These are phyloP conservation scores for Ustilago vetiveriae DNA, from an alignment of 1,284 basidiomycete species.

Conservation along the genomic window DNA sequence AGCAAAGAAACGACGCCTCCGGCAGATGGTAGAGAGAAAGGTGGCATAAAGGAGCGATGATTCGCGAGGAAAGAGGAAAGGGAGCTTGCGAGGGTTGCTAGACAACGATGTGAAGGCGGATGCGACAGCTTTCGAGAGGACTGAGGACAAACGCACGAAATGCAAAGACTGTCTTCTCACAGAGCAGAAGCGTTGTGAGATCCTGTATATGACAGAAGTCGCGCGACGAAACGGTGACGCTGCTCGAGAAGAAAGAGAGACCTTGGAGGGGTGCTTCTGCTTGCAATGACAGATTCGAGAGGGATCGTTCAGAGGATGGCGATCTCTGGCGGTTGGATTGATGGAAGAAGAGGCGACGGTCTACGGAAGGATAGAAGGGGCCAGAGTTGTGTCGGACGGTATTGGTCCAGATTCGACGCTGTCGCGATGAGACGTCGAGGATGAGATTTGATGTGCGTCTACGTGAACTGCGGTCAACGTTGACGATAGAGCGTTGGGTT, in stretches of 20 bases:
- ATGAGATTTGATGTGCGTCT: not conserved
- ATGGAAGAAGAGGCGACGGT: conserved; percentile 1
- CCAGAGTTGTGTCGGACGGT: not conserved
- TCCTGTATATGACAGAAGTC: conserved; percentile 42
- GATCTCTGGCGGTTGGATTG: conserved; percentile 4
- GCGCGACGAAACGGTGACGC: conserved; percentile 4
- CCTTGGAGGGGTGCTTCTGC: too few relatives aligned
- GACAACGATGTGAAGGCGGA: conserved; percentile 4
- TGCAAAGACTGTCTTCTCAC: conserved; percentile 26
- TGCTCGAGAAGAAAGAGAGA: not conserved
- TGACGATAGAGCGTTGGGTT: conserved; percentile 4
- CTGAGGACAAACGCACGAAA: conserved; percentile 9
- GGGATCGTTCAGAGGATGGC: not conserved
- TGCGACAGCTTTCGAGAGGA: conserved; percentile 4
- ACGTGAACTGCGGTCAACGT: conserved; percentile 1
- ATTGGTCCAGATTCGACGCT: too few relatives aligned
- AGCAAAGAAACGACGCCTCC: conserved; percentile 55
- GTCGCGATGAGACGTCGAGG: too few relatives aligned
- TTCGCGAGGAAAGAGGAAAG: conserved; percentile 2
- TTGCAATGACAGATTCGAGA: too few relatives aligned
- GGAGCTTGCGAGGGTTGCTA: not conserved
- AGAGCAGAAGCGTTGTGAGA: conserved; percentile 19
- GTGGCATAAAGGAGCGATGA: conserved; percentile 39
- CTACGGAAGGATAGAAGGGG: conserved; percentile 11
- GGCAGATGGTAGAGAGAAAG: conserved; percentile 48